Evolutionary conservation across 2,329 filamentous ascomycete genomes (phyloP).

Genomic region (Rugonectria rugulosa): DNA sequence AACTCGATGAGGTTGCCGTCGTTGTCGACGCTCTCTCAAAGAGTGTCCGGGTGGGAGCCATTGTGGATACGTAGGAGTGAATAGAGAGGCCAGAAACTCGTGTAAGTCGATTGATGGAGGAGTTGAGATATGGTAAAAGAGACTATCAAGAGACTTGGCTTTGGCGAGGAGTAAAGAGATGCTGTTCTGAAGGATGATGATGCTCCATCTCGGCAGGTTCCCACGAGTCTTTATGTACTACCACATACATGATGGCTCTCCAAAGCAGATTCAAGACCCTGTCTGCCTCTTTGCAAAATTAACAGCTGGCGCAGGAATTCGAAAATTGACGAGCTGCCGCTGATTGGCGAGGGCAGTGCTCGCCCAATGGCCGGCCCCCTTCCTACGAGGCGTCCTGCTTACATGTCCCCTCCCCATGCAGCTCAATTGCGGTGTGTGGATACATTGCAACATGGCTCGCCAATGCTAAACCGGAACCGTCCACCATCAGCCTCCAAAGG

Average conservation of each 20-base stretch:
- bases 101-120: not conserved
- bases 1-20: constrained; percentile 43
- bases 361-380: not conserved
- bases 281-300: not conserved
- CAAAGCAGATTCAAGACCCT: not conserved
- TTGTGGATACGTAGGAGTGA: constrained; percentile 16
- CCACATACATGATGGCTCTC: not conserved
- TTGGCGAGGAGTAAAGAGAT: not conserved
- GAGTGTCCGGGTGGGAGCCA: constrained; percentile 31
- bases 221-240: constrained; percentile 20
- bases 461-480: constrained; percentile 21
- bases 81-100: not conserved
- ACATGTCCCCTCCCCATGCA: constrained; percentile 1
- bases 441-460: constrained; percentile 16
- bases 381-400: not conserved
- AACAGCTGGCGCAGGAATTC: not conserved
- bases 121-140: not conserved
- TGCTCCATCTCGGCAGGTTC: not conserved
- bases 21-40: constrained; percentile 19
- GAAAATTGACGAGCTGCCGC: constrained; percentile 9
- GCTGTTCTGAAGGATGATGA: constrained; percentile 1
- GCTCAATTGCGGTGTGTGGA: not conserved
- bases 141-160: not conserved
- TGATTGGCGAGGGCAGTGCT: constrained; percentile 19
- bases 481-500: constrained; percentile 9